A percentile compares a stretch with the other conserved stretches of the same genome.
Evolutionary conservation across 2,329 filamentous ascomycete species (phyloP).

Genomic region (Colletotrichum tropicicola): DNA sequence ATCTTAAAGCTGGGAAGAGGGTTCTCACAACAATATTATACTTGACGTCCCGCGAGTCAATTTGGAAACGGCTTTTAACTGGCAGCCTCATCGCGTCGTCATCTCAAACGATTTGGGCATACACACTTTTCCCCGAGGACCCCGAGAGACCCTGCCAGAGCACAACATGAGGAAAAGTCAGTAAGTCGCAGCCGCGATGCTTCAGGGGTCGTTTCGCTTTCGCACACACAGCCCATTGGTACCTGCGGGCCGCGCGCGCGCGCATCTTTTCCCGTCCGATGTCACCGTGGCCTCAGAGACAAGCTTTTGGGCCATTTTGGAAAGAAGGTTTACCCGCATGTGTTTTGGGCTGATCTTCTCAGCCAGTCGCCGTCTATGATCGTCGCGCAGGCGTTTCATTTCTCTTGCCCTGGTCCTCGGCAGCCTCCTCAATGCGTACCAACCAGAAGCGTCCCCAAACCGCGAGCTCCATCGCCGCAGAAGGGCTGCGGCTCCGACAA

Average conservation of each 20-base stretch:
- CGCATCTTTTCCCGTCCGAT: slow-evolving; percentile 8
- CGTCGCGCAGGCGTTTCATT: slow-evolving; percentile 15
- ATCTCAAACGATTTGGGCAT: slow-evolving; percentile 10
- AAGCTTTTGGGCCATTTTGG: slow-evolving; percentile 4
- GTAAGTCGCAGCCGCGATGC: background rate
- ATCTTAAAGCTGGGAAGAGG: fast-evolving
- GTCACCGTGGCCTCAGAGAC: background rate
- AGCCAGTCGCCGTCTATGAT: slow-evolving; percentile 6
- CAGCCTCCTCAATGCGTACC: background rate
- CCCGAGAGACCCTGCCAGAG: background rate
- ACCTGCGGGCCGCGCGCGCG: background rate
- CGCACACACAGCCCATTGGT: background rate
- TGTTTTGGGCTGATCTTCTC: slow-evolving; percentile 16
- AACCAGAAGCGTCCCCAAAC: background rate
- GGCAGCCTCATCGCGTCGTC: background rate
- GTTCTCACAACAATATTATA: background rate
- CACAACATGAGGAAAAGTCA: background rate
- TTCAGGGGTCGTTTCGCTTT: slow-evolving; percentile 3
- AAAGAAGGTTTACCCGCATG: slow-evolving; percentile 18
- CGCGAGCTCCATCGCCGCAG: background rate
- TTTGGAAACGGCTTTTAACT: background rate
- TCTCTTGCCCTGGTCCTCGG: background rate
- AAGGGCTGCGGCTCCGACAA: background rate
- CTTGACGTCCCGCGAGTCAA: background rate
- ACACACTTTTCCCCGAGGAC: background rate